These are phyloP conservation scores for Avena eriantha DNA, from an alignment of 176 grass and related monocot genomes.

Conservation along the genomic window DNA sequence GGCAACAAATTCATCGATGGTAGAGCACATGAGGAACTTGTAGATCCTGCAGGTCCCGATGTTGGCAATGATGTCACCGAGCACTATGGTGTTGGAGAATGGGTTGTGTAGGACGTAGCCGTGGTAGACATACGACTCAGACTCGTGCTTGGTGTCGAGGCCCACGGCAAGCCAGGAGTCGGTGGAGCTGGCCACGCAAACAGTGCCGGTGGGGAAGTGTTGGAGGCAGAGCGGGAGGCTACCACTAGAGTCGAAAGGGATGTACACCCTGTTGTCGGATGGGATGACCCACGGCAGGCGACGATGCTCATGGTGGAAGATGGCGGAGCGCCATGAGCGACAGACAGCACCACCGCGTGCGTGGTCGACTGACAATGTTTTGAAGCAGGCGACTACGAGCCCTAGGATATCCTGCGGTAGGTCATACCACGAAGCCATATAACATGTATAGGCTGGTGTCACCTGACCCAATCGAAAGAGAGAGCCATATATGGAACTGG, in stretches of 20 bases:
- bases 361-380: neutral
- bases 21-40: neutral
- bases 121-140: neutral
- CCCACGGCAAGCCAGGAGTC: neutral
- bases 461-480: no score
- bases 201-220: neutral
- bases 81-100: neutral
- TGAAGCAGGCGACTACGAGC: neutral
- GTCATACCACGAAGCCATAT: neutral
- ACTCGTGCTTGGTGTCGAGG: neutral
- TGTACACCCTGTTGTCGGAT: no score
- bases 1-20: neutral
- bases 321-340: neutral
- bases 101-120: neutral
- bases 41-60: neutral
- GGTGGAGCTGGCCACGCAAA: neutral
- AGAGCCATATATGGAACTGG: no score
- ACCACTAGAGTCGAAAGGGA: neutral
- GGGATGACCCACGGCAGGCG: neutral
- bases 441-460: no score
- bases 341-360: neutral
- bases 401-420: neutral
- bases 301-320: neutral
- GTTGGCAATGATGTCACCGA: neutral
- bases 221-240: neutral